Base-by-base conservation (phyloP, 805 yeast species). In the Metschnikowia anglica region DNA sequence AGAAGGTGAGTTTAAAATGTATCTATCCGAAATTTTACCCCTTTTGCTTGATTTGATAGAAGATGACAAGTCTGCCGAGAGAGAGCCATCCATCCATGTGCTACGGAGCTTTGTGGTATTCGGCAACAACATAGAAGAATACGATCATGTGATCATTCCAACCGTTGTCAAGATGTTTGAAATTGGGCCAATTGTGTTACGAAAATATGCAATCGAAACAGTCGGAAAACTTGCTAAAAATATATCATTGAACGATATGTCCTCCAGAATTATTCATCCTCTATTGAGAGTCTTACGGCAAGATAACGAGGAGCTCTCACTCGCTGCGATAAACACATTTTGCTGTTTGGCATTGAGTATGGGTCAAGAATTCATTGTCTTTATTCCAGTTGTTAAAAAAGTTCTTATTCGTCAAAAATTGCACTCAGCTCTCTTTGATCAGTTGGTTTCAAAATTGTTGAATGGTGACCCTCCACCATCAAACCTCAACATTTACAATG, bases 1-100 rank as follows among this genome's bases (percentile, higher is more conserved):
- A 37, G 96, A 88, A 44, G 95, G 95, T 6, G 99, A 93, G 58
- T 93, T 93, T 68, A 93, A 88, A 54, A 73, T 83, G 61, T 83
- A 84, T 58, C 70, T 93, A 46, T 86, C 96, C 1, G 80, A 80
- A 19, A 79, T 93, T 2, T 72, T 93, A 31, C 87, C 93, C 0
- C 67, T 87, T 31, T 72, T 93, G 56, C 68, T 93, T 33, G 82
- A 83, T 37, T 84, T 88, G 4, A 70, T 93, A 37, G 95, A 87
- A 41, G 79, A 79, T 39, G 93, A 84, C 46, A 80, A 76, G 44
- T 74, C 88, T 0, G 72, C 74, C 1, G 79, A 80, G 25, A 70
- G 78, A 26, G 74, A 76, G 26, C 80, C 86, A 0, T 76, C 91
- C 0, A 65, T 83, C 21, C 82, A 86, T 51, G 95, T 89, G 0